A percentile compares a stretch with the other conserved stretches of the same genome.
Evolutionary conservation across 2,329 filamentous ascomycete genomes (phyloP).

Genomic region (Akanthomyces uredinophilus): DNA sequence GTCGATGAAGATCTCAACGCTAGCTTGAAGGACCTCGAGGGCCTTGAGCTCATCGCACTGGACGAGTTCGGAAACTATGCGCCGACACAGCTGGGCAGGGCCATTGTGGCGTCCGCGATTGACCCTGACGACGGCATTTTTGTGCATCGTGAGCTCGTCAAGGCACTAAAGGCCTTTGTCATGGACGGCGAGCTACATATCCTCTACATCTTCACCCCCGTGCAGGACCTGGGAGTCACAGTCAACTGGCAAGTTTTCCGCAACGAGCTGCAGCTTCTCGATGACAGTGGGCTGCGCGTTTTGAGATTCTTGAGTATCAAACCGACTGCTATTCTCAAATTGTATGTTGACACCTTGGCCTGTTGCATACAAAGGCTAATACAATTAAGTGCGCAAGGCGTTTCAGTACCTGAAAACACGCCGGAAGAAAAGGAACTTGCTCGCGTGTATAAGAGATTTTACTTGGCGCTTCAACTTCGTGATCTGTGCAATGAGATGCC

Average conservation of each 20-base stretch:
- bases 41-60: conserved; percentile 48
- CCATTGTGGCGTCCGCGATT: conserved; percentile 67
- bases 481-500: conserved; percentile 74
- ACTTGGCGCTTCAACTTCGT: conserved; percentile 70
- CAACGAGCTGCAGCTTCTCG: conserved; percentile 63
- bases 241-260: conserved; percentile 71
- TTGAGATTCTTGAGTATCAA: conserved; percentile 64
- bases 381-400: conserved; percentile 57
- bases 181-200: conserved; percentile 79
- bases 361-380: conserved; percentile 19
- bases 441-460: conserved; percentile 66
- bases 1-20: conserved; percentile 51
- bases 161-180: conserved; percentile 66
- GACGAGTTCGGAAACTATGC: conserved; percentile 48
- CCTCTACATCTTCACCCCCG: conserved; percentile 70
- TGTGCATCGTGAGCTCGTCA: conserved; percentile 62
- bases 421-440: conserved; percentile 54
- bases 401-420: conserved; percentile 57
- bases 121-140: conserved; percentile 72
- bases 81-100: conserved; percentile 62
- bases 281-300: conserved; percentile 67
- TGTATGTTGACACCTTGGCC: conserved; percentile 41
- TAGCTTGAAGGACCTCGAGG: conserved; percentile 53
- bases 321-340: conserved; percentile 59
- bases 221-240: conserved; percentile 50